A percentile compares a stretch with the other conserved stretches of the same genome.
These are phyloP conservation scores for Wickerhamomyces chambardii DNA, from an alignment of 805 yeast genomes.

Conservation along the genomic window DNA sequence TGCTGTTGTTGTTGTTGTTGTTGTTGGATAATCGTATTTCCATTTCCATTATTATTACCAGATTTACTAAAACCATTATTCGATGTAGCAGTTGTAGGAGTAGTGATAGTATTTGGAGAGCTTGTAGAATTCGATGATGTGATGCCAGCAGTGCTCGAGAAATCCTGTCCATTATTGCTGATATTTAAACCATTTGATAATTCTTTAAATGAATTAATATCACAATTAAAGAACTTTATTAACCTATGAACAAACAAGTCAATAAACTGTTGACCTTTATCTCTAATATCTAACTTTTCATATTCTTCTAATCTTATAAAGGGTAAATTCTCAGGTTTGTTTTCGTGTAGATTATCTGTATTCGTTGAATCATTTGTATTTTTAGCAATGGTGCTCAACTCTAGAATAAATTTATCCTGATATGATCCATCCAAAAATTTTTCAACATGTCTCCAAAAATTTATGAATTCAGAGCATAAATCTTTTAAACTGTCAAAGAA, in stretches of 20 bases:
- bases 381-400: constrained; percentile 28
- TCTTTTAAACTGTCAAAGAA: constrained; percentile 31
- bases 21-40: constrained; percentile 1
- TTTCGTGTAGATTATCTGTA: no score
- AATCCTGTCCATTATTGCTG: no score
- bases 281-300: constrained; percentile 31
- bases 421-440: constrained; percentile 42
- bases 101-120: no score
- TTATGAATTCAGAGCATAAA: constrained; percentile 30
- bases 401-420: constrained; percentile 26
- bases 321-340: constrained; percentile 23
- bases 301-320: constrained; percentile 32
- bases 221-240: constrained; percentile 22
- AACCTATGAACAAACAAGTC: constrained; percentile 22
- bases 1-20: background rate
- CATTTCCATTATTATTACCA: no score
- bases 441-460: constrained; percentile 46
- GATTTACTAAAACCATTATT: no score
- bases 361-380: constrained; percentile 17
- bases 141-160: no score
- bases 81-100: no score
- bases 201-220: constrained; percentile 11
- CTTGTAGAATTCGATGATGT: no score
- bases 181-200: constrained; percentile 1
- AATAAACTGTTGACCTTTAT: constrained; percentile 29